Base-by-base conservation (phyloP, 768 basidiomycete species). In the Leccinum variicolor region DNA sequence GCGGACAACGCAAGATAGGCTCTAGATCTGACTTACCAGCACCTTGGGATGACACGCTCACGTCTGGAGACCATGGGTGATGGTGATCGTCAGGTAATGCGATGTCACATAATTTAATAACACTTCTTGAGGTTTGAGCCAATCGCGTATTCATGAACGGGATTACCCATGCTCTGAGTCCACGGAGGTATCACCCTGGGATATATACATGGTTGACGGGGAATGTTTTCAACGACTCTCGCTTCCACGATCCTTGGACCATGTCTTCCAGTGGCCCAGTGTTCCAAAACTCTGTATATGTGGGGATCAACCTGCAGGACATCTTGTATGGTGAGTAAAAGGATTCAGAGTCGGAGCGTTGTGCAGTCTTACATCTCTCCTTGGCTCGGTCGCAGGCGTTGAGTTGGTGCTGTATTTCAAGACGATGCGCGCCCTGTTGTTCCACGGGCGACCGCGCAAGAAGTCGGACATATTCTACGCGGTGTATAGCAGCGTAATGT, bases 381-480 rank as follows among this genome's bases (percentile, higher is more conserved):
- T 29, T 51, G 2, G 29, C 3, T 49, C 3, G 6, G 17, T 26
- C n/a, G 21, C 52, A 70, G 69, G 69, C 13, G 14, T 66, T 25
- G 64, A 70, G 39, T 25, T 70, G 4, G 62, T 69, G 23, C 39
- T 70, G 15, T 70, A 70, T 47, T 47, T 70, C 51, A 64, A 54
- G 52, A 65, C 67, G 49, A 65, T 71, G 60, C 59, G 54, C 6
- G 53, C 50, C 47, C 23, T 68, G 52, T 25, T 72, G 46, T 58
- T 15, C 19, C 19, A 47, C 0, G 47, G 46, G 14, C 15, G 2
- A 8, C 49, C 31, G 17, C 57, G 28, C 10, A 55, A 52, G 26
- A 57, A n/a, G 28, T 55, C 52, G 0, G 62, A 68, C 47, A 23
- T 51, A 10, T 64, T 73, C n/a, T 69, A 67, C 8, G 63, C 56